Conservation (phyloP, 2,329 filamentous ascomycete genomes). For the Talaromyces sp. region DNA sequence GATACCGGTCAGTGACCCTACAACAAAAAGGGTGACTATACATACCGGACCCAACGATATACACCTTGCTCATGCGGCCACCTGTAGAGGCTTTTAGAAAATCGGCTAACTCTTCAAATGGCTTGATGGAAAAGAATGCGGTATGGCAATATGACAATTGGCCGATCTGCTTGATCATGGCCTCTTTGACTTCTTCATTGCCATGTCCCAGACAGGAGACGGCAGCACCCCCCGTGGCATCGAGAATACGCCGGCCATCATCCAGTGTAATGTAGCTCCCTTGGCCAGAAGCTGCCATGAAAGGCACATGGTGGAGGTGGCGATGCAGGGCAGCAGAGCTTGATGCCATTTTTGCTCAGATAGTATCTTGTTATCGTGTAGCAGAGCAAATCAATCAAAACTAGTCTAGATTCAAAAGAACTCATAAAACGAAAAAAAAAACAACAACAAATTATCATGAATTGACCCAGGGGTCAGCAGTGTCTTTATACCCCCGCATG, state of each 20-base stretch:
- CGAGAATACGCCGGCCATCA: conserved; percentile 60
- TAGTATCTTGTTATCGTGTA: not conserved
- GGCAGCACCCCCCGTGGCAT: conserved; percentile 69
- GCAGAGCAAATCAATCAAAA: not conserved
- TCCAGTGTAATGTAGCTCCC: conserved; percentile 51
- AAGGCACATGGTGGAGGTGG: conserved; percentile 44
- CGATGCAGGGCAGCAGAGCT: conserved; percentile 47
- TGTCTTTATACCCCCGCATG: not conserved
- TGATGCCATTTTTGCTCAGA: not conserved
- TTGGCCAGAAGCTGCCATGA: conserved; percentile 44
- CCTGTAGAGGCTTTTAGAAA: conserved; percentile 49
- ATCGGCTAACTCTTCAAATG: conserved; percentile 50
- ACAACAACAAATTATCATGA: not conserved
- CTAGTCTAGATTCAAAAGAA: not conserved
- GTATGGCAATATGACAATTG: conserved; percentile 57
- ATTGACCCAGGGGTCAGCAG: not conserved
- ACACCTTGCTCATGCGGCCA: conserved; percentile 51
- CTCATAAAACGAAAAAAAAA: not conserved
- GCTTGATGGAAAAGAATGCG: conserved; percentile 53
- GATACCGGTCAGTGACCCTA: not conserved
- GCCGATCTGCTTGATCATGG: conserved; percentile 57
- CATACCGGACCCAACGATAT: conserved; percentile 55
- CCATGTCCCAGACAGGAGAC: conserved; percentile 68
- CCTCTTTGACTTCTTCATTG: conserved; percentile 55
- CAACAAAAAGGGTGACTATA: not conserved